Conservation (phyloP, 2,329 filamentous ascomycete species). For the Diplodia intermedia region DNA sequence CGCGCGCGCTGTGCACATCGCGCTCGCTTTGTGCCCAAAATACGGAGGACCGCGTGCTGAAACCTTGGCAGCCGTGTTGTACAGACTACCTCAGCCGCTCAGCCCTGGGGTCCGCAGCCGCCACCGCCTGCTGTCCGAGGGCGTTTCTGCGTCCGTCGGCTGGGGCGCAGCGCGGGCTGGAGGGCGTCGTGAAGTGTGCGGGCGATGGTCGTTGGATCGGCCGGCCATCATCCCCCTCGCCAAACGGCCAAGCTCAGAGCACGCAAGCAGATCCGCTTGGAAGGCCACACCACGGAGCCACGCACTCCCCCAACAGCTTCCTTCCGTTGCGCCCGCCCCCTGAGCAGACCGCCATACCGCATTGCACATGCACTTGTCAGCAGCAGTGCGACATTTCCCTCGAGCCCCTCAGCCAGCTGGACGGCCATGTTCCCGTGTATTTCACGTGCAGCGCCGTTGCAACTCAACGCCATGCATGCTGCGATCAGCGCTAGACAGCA, state of each 20-base stretch:
- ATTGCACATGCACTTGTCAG: background rate
- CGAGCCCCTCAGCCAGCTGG: background rate
- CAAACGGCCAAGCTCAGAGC: conserved; percentile 28
- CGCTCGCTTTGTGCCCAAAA: conserved; percentile 11
- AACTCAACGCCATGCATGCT: too few relatives aligned
- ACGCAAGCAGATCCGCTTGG: conserved; percentile 29
- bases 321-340: conserved; percentile 1
- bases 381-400: background rate
- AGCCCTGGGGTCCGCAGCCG: conserved; percentile 4
- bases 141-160: background rate
- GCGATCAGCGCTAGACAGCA: background rate
- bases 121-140: background rate
- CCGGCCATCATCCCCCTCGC: conserved; percentile 9
- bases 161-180: conserved; percentile 3
- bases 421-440: background rate
- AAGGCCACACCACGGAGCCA: background rate
- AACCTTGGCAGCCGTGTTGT: conserved; percentile 23
- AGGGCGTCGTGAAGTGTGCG: background rate
- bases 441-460: conserved; percentile 5
- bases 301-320: background rate
- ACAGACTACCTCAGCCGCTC: background rate
- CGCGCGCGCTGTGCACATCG: conserved; percentile 11
- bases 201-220: conserved; percentile 21
- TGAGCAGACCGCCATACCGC: conserved; percentile 14
- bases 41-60: conserved; percentile 29